Conservation (phyloP, 495 filamentous ascomycete genomes). For the Rhypophila decipiens region DNA sequence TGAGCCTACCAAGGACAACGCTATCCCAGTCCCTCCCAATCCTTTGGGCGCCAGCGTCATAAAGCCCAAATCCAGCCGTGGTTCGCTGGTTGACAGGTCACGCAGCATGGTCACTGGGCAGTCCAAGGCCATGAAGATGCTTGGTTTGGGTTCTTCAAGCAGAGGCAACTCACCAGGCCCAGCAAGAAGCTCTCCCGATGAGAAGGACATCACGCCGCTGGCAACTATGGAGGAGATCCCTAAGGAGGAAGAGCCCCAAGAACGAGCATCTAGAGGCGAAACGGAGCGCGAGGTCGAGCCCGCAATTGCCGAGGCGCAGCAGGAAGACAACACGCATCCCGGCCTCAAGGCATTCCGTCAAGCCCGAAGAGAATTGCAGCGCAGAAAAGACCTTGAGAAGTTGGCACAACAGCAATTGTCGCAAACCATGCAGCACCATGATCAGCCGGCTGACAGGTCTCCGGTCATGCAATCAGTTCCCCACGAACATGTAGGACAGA, state of each 20-base stretch:
- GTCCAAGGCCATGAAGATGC: slow-evolving; percentile 65
- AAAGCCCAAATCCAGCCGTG: slow-evolving; percentile 59
- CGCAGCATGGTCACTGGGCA: slow-evolving; percentile 27
- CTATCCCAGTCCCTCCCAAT: slow-evolving; percentile 41
- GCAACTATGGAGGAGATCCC: slow-evolving; percentile 25
- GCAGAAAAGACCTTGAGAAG: slow-evolving; percentile 41
- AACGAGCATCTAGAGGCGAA: slow-evolving; percentile 17
- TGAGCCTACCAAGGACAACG: slow-evolving; percentile 36
- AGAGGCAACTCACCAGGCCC: slow-evolving; percentile 50
- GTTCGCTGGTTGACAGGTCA: slow-evolving; percentile 47
- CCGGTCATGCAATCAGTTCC: slow-evolving; percentile 20
- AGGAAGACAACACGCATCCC: slow-evolving; percentile 29
- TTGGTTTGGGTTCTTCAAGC: slow-evolving; percentile 53
- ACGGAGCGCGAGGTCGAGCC: slow-evolving; percentile 13
- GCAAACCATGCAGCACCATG: slow-evolving; percentile 12
- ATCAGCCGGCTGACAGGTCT: slow-evolving; percentile 14
- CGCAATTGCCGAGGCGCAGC: slow-evolving; percentile 12
- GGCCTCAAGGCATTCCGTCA: slow-evolving; percentile 46
- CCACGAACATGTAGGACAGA: slow-evolving; percentile 24
- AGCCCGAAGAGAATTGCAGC: slow-evolving; percentile 46
- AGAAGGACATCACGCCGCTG: slow-evolving; percentile 20
- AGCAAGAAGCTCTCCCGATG: slow-evolving; percentile 22
- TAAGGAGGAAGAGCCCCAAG: slow-evolving; percentile 40
- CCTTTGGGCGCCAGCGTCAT: slow-evolving; percentile 62
- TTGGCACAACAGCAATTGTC: slow-evolving; percentile 27